phyloP scores from a whole-genome alignment of 2,329 filamentous ascomycete genomes.

The Paraconiothyrium brasiliense region DNA sequence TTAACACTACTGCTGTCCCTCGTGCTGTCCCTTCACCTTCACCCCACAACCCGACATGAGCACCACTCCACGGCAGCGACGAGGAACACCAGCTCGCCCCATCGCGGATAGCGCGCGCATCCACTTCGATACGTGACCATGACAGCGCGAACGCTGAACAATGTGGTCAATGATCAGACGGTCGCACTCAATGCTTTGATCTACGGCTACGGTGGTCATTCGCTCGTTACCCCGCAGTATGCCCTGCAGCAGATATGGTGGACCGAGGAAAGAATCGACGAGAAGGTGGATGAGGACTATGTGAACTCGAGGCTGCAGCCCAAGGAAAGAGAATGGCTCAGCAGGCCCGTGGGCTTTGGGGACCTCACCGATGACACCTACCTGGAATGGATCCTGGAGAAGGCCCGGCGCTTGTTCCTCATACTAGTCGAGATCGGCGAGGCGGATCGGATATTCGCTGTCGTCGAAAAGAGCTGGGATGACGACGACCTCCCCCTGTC shows the following conservation, averaged over 20 bases:
- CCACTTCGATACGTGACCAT: constrained; percentile 29
- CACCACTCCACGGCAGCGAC: constrained; percentile 31
- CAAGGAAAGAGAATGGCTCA: constrained; percentile 69
- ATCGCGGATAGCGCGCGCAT: constrained; percentile 24
- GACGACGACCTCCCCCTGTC: constrained; percentile 78
- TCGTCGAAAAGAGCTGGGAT: constrained; percentile 80
- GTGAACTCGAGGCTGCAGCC: constrained; percentile 71
- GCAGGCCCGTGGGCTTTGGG: constrained; percentile 72
- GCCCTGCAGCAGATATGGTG: constrained; percentile 70
- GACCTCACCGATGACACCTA: constrained; percentile 78
- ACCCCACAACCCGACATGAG: constrained; percentile 37
- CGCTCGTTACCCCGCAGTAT: constrained; percentile 59
- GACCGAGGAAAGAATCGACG: constrained; percentile 74
- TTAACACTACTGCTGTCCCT: constrained; percentile 20
- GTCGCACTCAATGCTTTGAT: constrained; percentile 60
- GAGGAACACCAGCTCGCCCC: constrained; percentile 26
- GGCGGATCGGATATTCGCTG: constrained; percentile 77
- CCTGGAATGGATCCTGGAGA: constrained; percentile 78
- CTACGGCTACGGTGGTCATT: constrained; percentile 61
- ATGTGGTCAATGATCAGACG: constrained; percentile 54
- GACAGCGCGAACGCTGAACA: constrained; percentile 51
- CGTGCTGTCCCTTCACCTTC: constrained; percentile 21
- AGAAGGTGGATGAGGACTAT: constrained; percentile 74
- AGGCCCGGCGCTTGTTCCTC: constrained; percentile 75
- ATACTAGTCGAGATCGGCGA: constrained; percentile 75